Conservation (phyloP, 1,139 yeast species). For the Zygosaccharomyces pseudobailii region DNA sequence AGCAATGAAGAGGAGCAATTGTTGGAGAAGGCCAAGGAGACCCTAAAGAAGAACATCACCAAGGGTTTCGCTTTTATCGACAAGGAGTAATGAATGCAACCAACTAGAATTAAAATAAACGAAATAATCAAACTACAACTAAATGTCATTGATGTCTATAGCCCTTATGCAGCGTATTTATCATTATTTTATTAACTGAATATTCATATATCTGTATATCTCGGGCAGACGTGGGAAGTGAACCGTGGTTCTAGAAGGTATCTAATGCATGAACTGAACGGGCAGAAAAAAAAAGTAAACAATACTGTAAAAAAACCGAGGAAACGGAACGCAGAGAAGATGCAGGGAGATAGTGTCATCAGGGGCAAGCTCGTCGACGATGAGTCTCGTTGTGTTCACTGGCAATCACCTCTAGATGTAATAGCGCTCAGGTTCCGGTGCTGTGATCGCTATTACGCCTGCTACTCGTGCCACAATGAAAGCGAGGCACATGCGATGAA, state of each 20-base stretch:
- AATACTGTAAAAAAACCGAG: no score
- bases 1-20: conserved; percentile 65
- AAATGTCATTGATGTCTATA: background rate
- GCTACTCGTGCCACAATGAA: conserved; percentile 29
- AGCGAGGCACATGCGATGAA: conserved; percentile 15
- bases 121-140: background rate
- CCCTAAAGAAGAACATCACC: conserved; percentile 66
- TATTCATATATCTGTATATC: background rate
- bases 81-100: conserved; percentile 7
- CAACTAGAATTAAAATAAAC: background rate
- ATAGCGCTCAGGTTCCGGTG: conserved; percentile 32
- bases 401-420: conserved; percentile 30
- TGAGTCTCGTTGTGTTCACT: conserved; percentile 31
- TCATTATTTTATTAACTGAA: background rate
- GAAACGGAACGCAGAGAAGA: background rate
- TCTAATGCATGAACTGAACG: background rate
- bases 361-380: conserved; percentile 25
- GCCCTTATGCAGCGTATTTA: background rate
- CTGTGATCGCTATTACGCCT: conserved; percentile 28
- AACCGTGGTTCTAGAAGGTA: no score
- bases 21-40: conserved; percentile 75
- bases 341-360: conserved; percentile 1
- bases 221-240: no score
- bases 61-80: conserved; percentile 65
- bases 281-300: background rate